Evolutionary conservation across 306 rosid genomes (phyloP).

Genomic region (Cucurbita argyrosperma): DNA sequence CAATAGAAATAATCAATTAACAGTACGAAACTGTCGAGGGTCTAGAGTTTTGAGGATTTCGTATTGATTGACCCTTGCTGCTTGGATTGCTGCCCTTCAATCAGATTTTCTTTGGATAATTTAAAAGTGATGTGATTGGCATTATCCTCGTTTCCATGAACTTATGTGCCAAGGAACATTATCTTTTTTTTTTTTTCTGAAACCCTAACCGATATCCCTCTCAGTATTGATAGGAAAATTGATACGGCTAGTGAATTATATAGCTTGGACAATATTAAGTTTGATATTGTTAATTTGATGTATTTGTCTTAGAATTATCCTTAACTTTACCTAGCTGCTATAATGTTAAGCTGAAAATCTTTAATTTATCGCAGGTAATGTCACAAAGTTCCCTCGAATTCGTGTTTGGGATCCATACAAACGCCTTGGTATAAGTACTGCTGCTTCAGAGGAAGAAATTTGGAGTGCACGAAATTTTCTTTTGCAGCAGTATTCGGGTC

Average conservation of each 20-base stretch:
- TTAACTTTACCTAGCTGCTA: neutral
- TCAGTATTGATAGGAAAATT: neutral
- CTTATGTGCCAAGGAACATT: neutral
- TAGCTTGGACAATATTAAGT: neutral
- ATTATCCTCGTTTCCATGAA: neutral
- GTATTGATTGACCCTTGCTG: neutral
- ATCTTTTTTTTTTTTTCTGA: neutral
- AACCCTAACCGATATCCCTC: neutral
- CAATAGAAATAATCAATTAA: too few relatives aligned
- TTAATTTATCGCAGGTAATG: constrained; percentile 32
- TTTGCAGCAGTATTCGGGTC: constrained; percentile 82
- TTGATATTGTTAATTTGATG: neutral
- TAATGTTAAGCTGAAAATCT: neutral
- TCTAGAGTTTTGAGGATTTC: neutral
- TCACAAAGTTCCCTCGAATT: constrained; percentile 49
- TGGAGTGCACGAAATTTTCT: constrained; percentile 93
- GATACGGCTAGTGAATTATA: neutral
- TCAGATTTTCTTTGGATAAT: neutral
- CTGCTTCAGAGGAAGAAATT: constrained; percentile 91
- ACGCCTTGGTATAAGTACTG: constrained; percentile 67
- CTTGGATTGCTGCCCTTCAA: neutral
- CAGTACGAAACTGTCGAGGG: neutral
- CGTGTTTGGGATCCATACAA: constrained; percentile 80
- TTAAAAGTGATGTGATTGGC: neutral
- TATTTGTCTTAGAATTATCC: neutral